Conservation (phyloP, 2,329 filamentous ascomycete genomes). For the Nigrospora sphaerica region DNA sequence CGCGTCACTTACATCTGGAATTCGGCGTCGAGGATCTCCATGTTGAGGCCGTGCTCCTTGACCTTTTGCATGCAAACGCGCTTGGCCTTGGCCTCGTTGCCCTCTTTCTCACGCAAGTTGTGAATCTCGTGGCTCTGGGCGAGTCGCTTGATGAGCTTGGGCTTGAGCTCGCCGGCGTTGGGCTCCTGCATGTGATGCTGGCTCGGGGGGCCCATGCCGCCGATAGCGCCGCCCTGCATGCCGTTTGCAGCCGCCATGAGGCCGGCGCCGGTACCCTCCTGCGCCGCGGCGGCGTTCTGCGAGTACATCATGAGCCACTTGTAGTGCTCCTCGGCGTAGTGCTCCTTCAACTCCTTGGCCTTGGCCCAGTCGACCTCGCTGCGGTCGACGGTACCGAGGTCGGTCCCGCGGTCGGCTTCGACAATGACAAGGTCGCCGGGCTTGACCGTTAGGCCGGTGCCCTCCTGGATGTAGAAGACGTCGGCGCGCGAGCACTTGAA, state of each 20-base stretch:
- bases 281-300: conserved; percentile 59
- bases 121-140: conserved; percentile 88
- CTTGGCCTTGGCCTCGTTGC: conserved; percentile 95
- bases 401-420: conserved; percentile 92
- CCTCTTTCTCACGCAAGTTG: conserved; percentile 87
- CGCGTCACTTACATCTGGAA: conserved; percentile 77
- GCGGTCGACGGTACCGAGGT: conserved; percentile 85
- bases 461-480: conserved; percentile 95
- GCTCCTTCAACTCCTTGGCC: conserved; percentile 83
- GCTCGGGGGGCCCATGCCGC: conserved; percentile 69
- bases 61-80: conserved; percentile 95
- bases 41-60: conserved; percentile 85
- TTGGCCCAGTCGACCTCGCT: conserved; percentile 83
- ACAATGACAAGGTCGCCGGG: conserved; percentile 93
- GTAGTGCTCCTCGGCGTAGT: conserved; percentile 92
- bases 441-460: conserved; percentile 84
- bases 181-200: conserved; percentile 69
- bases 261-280: conserved; percentile 54
- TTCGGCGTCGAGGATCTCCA: conserved; percentile 98
- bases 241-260: conserved; percentile 57
- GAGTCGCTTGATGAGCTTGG: conserved; percentile 93
- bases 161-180: conserved; percentile 71
- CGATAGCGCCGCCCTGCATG: conserved; percentile 63
- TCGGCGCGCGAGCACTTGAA: conserved; percentile 96
- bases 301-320: conserved; percentile 99